Evolutionary conservation across 148 eudicot species (phyloP).

Genomic region (Suaeda aralocaspica): DNA sequence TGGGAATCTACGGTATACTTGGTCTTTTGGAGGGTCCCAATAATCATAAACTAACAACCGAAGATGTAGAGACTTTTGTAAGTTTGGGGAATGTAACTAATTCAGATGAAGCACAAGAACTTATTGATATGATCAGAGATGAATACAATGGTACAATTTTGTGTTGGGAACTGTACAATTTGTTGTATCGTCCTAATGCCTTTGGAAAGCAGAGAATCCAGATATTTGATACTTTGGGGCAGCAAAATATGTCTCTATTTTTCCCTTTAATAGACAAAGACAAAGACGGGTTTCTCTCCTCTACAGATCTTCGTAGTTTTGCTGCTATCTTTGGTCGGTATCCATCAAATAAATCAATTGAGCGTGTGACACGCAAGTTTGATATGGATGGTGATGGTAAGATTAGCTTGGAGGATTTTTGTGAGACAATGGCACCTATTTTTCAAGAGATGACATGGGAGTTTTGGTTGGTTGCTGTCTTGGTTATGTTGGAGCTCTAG

Average conservation of each 20-base stretch:
- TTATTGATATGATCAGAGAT: not conserved
- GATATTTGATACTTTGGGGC: not conserved
- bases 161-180: not conserved
- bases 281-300: not conserved
- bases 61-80: slow-evolving; percentile 1
- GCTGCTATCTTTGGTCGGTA: not conserved
- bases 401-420: slow-evolving; percentile 6
- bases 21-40: not conserved
- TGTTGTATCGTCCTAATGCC: not conserved
- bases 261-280: slow-evolving; percentile 5
- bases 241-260: not conserved
- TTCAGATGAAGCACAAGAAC: not conserved
- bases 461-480: slow-evolving; percentile 15
- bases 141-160: not conserved
- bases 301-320: not conserved
- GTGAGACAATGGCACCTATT: not conserved
- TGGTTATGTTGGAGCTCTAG: slow-evolving; percentile 3
- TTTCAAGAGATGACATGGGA: slow-evolving; percentile 16
- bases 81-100: not conserved
- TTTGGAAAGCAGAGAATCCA: slow-evolving; percentile 13
- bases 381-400: slow-evolving; percentile 15
- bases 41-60: not conserved
- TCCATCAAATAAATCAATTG: not conserved
- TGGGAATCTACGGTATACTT: slow-evolving; percentile 13
- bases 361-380: not conserved